These are phyloP conservation scores for Ottelia alismoides DNA, from an alignment of 106 monocot genomes.

Conservation along the genomic window DNA sequence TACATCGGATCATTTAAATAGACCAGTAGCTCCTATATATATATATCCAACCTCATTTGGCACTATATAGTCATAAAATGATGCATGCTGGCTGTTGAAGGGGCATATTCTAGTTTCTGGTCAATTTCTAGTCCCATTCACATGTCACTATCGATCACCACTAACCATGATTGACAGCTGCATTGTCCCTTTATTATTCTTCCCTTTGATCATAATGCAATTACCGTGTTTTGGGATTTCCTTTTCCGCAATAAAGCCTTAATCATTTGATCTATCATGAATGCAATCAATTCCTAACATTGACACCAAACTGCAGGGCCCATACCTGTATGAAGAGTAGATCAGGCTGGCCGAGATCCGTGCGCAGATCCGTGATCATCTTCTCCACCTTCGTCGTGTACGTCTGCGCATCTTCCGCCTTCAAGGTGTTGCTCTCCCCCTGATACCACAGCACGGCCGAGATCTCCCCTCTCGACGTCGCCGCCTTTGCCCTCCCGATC, in stretches of 20 bases:
- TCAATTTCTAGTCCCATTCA: too few relatives aligned
- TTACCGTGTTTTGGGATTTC: too few relatives aligned
- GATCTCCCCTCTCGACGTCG: neutral
- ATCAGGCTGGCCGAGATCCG: conserved; percentile 29
- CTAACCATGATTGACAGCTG: too few relatives aligned
- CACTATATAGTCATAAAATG: too few relatives aligned
- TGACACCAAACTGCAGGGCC: neutral
- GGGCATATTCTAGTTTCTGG: too few relatives aligned
- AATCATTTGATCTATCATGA: too few relatives aligned
- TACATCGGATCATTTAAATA: neutral
- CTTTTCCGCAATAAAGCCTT: too few relatives aligned
- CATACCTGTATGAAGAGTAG: conserved; percentile 46
- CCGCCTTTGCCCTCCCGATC: conserved; percentile 6
- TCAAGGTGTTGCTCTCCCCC: conserved; percentile 47
- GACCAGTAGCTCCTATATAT: neutral
- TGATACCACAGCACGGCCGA: conserved; percentile 17
- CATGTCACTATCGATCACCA: too few relatives aligned
- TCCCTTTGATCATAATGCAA: too few relatives aligned
- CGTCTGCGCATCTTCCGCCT: conserved; percentile 16
- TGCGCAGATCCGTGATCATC: conserved; percentile 26
- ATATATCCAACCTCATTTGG: too few relatives aligned
- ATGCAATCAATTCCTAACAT: too few relatives aligned
- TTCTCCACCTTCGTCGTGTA: conserved; percentile 17
- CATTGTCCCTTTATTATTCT: too few relatives aligned
- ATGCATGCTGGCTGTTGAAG: neutral